Base-by-base conservation (phyloP, 2,329 filamentous ascomycete genomes). In the Fonsecaea monophora region DNA sequence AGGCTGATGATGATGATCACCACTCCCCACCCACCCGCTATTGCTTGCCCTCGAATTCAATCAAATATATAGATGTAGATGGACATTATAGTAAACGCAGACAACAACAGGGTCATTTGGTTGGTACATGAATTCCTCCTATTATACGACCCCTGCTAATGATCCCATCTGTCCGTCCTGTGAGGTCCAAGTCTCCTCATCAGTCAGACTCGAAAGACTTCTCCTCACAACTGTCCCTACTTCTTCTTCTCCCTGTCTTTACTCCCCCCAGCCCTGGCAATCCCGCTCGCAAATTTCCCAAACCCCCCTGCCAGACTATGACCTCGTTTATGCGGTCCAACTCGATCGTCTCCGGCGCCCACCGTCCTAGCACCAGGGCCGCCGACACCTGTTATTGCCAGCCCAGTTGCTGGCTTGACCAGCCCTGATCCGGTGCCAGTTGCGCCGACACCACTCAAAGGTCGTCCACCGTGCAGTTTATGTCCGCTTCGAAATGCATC, bases 251-350 rank as follows among this genome's bases (percentile, higher is more conserved):
- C 71, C 25, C 70, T 63, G 61, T 72, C 71, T 42, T 59, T 61
- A 53, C 62, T 68, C 2, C 60, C 53, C 63, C 87, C 87, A 53
- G 88, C 87, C 53, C 88, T 82, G 15, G 91, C 89, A 38, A 90
- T 90, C n/a, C 89, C 90, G 54, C 89, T 89, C 4, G 74, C 64
- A 61, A 73, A 72, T 57, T 71, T 72, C 30, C 70, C 71, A 60
- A 73, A 70, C 1, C 66, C 65, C 2, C 71, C 69, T 13, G 66
- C 68, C 10, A 74, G 66, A 18, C 68, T 69, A 38, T 71, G 62
- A 30, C 70, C 70, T 50, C 70, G 68, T 67, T 71, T 72, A 45
- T 71, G 67, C 21, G 59, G 53, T 4, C 64, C 53, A 34, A 40
- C 15, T 50, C 65, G 67, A n/a, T 64, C 60, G 2, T 59, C 64